Base-by-base conservation (phyloP, 805 yeast genomes). In the Wilhelminamyces savonicus region DNA sequence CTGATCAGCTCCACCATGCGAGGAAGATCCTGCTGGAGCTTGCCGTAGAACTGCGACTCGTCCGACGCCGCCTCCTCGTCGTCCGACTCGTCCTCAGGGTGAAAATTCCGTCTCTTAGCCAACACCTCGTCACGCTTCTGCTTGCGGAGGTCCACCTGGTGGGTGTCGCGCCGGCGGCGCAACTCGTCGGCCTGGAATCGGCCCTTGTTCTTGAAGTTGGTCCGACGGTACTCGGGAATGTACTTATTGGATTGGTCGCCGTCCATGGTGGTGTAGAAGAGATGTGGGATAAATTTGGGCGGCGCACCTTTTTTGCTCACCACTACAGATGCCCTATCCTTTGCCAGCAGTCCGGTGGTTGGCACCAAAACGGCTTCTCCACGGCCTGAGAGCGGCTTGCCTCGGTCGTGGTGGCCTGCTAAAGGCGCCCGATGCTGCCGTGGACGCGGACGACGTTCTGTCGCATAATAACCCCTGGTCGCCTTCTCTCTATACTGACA, bases 141-240 rank as follows among this genome's bases (percentile, higher is more conserved):
- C 66, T 94, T 92, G 65, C 98, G 76, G 50, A 92, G 71, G 56
- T 88, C 97, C 36, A 92, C 94, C 62, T 90, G 97, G 50, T 90
- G 96, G 34, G 84, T 94, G 59, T 90, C 98, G 59, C 97, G 82
- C 57, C 98, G 82, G 60, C 97, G 87, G 61, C 98, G 84, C 48
- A 92, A 76, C 69, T 92, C 98, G 56, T 92, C 98, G 35, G 86
- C 85, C 50, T 83, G 82, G 55, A 92, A 92, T 53, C 94, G 77
- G 40, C 92, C 86, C 57, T 88, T 85, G 67, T 92, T 90, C 59
- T 92, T 92, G 70, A 84, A 92, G 54, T 82, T 85, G 24, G 97
- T 87, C 61, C 96, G 85, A 62, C 98, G 87, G 61, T 90, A 90
- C 61, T 92, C 97, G 27, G 98, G 98, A 37, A 92, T 84, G 60